phyloP scores from a whole-genome alignment of 768 basidiomycete genomes.

The Fistulinella prunicolor region DNA sequence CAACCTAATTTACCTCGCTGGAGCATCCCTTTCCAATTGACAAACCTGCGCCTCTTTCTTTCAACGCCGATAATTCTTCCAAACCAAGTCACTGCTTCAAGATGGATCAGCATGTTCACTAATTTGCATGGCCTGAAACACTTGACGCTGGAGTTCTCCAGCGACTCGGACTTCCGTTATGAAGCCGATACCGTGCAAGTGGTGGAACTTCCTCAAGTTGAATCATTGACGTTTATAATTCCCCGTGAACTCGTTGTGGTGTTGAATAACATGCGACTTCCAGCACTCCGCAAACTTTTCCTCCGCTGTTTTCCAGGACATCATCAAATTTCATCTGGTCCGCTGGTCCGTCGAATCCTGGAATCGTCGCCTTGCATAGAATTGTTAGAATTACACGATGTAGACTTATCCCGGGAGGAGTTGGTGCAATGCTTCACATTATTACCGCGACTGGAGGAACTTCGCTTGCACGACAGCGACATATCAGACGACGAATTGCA shows the following conservation, averaged over 20 bases:
- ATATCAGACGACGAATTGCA: slow-evolving; percentile 46
- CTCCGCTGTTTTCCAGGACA: slow-evolving; percentile 35
- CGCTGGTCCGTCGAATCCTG: slow-evolving; percentile 30
- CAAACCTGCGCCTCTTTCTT: slow-evolving; percentile 35
- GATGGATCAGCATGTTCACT: slow-evolving; percentile 34
- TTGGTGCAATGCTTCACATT: slow-evolving; percentile 36
- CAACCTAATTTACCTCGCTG: slow-evolving; percentile 37
- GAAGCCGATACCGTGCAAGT: slow-evolving; percentile 9
- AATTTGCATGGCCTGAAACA: slow-evolving; percentile 39
- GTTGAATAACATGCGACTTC: slow-evolving; percentile 32
- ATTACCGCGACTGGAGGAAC: slow-evolving; percentile 42
- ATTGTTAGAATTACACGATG: slow-evolving; percentile 47
- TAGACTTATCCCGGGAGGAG: slow-evolving; percentile 40
- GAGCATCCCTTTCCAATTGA: slow-evolving; percentile 34
- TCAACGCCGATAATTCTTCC: slow-evolving; percentile 17
- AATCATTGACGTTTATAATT: slow-evolving; percentile 30
- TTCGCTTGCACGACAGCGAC: slow-evolving; percentile 58
- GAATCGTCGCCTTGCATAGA: slow-evolving; percentile 34
- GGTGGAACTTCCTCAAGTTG: slow-evolving; percentile 25
- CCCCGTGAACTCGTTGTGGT: slow-evolving; percentile 29
- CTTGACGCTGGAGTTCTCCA: slow-evolving; percentile 41
- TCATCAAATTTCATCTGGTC: slow-evolving; percentile 25
- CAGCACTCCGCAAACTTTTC: slow-evolving; percentile 36
- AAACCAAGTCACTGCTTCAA: slow-evolving; percentile 21
- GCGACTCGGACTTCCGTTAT: slow-evolving; percentile 24